Percentiles rank a stretch among this genome's conserved stretches.
These are phyloP conservation scores for Vickermania ingenoplastis DNA, from an alignment of 208 protist genomes.

Conservation along the genomic window DNA sequence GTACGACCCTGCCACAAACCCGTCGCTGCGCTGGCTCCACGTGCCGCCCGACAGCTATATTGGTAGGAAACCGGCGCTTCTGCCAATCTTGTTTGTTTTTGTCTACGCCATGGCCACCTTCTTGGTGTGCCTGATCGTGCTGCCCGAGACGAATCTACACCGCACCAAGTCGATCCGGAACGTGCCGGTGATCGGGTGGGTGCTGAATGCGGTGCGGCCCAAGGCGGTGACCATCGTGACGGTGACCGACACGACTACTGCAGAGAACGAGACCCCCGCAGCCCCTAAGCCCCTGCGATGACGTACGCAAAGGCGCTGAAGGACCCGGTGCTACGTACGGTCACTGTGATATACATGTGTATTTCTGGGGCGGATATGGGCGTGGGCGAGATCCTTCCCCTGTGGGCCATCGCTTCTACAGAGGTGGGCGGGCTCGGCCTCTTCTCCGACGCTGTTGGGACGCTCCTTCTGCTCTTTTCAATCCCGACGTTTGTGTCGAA, in stretches of 20 bases:
- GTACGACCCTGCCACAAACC: slow-evolving; percentile 39
- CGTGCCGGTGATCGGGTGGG: slow-evolving; percentile 6
- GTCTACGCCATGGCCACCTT: slow-evolving; percentile 2
- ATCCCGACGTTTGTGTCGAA: slow-evolving; percentile 18
- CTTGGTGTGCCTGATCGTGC: slow-evolving; percentile 8
- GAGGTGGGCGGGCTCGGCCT: slow-evolving; percentile 18
- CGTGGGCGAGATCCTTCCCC: slow-evolving; percentile 19
- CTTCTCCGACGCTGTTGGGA: slow-evolving; percentile 9
- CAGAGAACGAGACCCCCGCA: not conserved
- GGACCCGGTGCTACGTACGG: slow-evolving; percentile 5
- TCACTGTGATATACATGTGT: slow-evolving; percentile 27
- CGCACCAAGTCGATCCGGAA: not conserved
- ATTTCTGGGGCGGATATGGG: slow-evolving; percentile 13
- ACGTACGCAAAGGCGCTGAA: slow-evolving; percentile 15
- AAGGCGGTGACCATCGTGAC: not conserved
- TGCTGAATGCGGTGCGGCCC: slow-evolving; percentile 3
- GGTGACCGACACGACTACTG: not conserved
- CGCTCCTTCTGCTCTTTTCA: slow-evolving; percentile 6
- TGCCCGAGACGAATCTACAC: slow-evolving; percentile 14
- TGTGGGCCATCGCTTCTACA: slow-evolving; percentile 22
- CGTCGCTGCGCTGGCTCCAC: slow-evolving; percentile 16
- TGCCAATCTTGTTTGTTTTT: slow-evolving; percentile 27
- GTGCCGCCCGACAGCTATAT: slow-evolving; percentile 18
- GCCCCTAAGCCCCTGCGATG: slow-evolving; percentile 3
- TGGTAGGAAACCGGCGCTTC: slow-evolving; percentile 27